Base-by-base conservation (phyloP, 2,329 filamentous ascomycete genomes). In the Colletotrichum euphorbiae region DNA sequence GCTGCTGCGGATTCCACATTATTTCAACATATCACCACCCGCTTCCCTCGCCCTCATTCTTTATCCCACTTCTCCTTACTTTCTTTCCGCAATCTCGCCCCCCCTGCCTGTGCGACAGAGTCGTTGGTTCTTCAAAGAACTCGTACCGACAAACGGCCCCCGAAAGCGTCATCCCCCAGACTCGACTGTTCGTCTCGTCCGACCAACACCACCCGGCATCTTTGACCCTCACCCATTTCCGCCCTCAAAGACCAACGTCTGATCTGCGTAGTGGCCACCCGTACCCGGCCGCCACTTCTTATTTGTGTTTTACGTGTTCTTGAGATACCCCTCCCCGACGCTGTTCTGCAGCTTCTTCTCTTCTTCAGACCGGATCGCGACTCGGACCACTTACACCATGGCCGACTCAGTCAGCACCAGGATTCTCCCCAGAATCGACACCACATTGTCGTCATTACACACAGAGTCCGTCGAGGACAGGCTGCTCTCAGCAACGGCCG, bases 401-500 rank as follows among this genome's bases (percentile, higher is more conserved):
- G 40, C 59, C 58, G 31, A 63, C 59, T 62, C 57, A 36, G 45
- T 60, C 66, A 62, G 56, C 62, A 11, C 51, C 56, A 67, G 24
- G 31, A 40, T 31, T 6, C 72, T 74, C 1, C 71, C 74, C 28
- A 70, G 70, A 65, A 72, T 75, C 28, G 69, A 74, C 57, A 74
- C 75, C 31, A 66, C 62, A 40, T 46, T 71, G 54, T 63, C 65
- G n/a, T 48, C 67, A 42, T 42, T 58, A 8, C 40, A 57, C 31
- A 56, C 67, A n/a, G 68, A 73, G 6, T 63, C 74, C 6, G 51
- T 73, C 21, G 71, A 77, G 43, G 75, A 78, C n/a, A 73, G 75
- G 12, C 74, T 82, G 17, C 72, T 77, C 33, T 70, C 72, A 17
- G 78, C 75, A 21, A 73, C 82, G 42, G 75, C 81, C 3, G 73